These are phyloP conservation scores for Rhizopogon salebrosus DNA, from an alignment of 768 basidiomycete genomes.

Conservation along the genomic window DNA sequence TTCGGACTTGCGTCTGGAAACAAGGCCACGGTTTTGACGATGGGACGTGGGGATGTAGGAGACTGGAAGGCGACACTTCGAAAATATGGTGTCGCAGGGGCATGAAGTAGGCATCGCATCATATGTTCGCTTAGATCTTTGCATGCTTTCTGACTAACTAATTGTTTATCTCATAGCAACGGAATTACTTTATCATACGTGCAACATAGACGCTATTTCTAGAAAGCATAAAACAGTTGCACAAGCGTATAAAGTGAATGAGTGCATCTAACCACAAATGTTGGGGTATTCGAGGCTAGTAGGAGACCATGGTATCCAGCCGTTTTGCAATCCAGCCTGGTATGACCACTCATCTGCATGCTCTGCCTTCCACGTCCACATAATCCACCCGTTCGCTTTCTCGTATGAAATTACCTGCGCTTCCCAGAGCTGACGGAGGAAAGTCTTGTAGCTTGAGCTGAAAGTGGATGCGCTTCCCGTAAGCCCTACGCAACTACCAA, in stretches of 20 bases:
- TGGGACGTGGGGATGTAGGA: constrained; percentile 77
- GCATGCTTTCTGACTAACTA: not conserved
- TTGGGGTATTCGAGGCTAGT: constrained; percentile 47
- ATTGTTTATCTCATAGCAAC: not conserved
- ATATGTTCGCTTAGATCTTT: not conserved
- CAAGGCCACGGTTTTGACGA: constrained; percentile 75
- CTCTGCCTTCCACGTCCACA: constrained; percentile 86
- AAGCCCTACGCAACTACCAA: constrained; percentile 70
- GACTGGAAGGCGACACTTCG: constrained; percentile 57
- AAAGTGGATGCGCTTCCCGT: constrained; percentile 76
- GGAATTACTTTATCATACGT: not conserved
- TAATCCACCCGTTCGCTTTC: constrained; percentile 66
- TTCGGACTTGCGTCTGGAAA: constrained; percentile 61
- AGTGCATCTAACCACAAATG: constrained; percentile 44
- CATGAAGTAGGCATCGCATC: constrained; percentile 3
- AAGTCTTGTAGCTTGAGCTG: constrained; percentile 73
- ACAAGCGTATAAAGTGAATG: not conserved
- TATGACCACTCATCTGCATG: constrained; percentile 88
- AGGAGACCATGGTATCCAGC: constrained; percentile 77
- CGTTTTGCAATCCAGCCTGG: constrained; percentile 69
- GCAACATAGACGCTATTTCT: not conserved
- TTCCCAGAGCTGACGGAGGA: constrained; percentile 79
- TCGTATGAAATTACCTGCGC: constrained; percentile 77
- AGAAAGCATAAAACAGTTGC: not conserved
- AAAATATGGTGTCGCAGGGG: constrained; percentile 61